Base-by-base conservation (phyloP, 2,329 filamentous ascomycete species). In the Fusarium penzigii region DNA sequence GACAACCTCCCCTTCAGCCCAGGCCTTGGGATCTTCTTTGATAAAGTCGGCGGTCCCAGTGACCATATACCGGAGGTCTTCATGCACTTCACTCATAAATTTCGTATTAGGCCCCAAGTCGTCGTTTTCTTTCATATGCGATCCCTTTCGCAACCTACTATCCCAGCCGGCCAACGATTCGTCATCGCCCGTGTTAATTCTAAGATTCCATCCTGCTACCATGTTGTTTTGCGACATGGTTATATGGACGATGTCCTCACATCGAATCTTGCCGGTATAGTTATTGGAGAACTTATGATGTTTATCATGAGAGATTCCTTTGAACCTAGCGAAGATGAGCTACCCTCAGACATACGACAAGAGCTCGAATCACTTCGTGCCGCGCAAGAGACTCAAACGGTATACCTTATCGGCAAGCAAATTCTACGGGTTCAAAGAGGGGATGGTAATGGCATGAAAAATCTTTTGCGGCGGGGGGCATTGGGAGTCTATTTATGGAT, bases 101-200 rank as follows among this genome's bases (percentile, higher is more conserved):
- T 91, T 55, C 80, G 80, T 32, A 80, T 83, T 0, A 74, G 80
- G 3, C 86, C 87, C 0, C 82, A 87, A 20, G 79, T 88, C 11
- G 78, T 81, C n/a, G 76, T 90, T 1, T 89, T 91, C 68, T 87
- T 91, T 68, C 86, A 91, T 61, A 76, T 90, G 46, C 81, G 84
- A 6, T 79, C 85, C 0, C 73, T 88, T 0, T 76, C 83, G 25
- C 71, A 75, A 1, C 86, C 87, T 0, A 78, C 76, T 0, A 77
- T 85, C 5, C 63, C 77, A 0, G 64, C 73, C 6, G 62, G 61
- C 1, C 76, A 81, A 51, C 69, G 78, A 6, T 81, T 77, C 51
- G 61, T 73, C n/a, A 69, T 80, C 17, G 73, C 70, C 9, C 70
- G 70, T 9, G 66, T 69, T 14, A 40, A 59, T 14, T 17, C 17